A percentile compares a stretch with the other conserved stretches of the same genome.
Evolutionary conservation across 1,139 yeast species (phyloP).

Genomic region (Geotrichum citri-aurantii): DNA sequence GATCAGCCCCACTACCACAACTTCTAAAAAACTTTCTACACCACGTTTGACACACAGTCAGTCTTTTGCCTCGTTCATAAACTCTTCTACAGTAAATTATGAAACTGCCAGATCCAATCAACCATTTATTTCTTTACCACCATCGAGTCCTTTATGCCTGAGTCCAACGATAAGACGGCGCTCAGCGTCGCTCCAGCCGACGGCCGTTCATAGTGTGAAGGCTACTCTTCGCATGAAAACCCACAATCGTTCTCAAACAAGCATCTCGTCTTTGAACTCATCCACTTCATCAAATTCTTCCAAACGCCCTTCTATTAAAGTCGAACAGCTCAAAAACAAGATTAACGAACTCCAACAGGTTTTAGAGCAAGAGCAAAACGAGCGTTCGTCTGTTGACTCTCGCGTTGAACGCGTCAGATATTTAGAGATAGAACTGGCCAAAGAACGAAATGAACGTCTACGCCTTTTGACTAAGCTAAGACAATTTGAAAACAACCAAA

Average conservation of each 20-base stretch:
- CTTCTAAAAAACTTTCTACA: neutral
- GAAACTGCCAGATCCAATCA: neutral
- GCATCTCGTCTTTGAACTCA: neutral
- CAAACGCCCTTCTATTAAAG: slow-evolving; percentile 9
- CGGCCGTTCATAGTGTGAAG: neutral
- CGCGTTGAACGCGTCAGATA: slow-evolving; percentile 25
- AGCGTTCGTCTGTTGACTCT: slow-evolving; percentile 25
- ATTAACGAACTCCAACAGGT: slow-evolving; percentile 32
- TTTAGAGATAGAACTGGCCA: slow-evolving; percentile 25
- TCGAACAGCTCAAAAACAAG: slow-evolving; percentile 32
- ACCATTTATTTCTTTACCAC: neutral
- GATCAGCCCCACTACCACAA: neutral
- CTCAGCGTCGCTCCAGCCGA: neutral
- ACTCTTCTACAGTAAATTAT: neutral
- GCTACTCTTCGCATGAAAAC: slow-evolving; percentile 8
- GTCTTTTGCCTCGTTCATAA: neutral
- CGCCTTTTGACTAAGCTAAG: slow-evolving; percentile 19
- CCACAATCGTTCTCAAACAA: slow-evolving; percentile 4
- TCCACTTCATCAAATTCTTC: slow-evolving; percentile 3
- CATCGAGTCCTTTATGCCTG: neutral
- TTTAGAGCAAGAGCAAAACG: slow-evolving; percentile 27
- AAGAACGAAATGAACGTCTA: slow-evolving; percentile 26
- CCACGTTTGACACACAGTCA: too few species aligned
- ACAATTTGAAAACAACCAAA: slow-evolving; percentile 4
- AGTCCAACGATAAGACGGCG: neutral